Percentiles rank a stretch among this genome's conserved stretches.
Evolutionary conservation across 148 eudicot species (phyloP).

Genomic region (Euryodendron excelsum): DNA sequence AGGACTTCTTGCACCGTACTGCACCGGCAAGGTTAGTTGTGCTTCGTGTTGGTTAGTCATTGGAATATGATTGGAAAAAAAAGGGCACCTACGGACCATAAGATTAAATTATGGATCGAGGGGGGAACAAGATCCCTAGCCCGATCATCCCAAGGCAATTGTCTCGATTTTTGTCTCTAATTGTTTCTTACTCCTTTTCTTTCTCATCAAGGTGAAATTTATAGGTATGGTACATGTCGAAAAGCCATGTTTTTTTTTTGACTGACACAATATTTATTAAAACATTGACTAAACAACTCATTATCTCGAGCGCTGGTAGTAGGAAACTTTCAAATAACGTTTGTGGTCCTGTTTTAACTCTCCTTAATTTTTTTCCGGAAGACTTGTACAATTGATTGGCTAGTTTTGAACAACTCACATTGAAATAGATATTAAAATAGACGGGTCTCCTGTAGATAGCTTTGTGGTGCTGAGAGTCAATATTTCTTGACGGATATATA

Average conservation of each 20-base stretch:
- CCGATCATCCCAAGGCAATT: conserved; percentile 7
- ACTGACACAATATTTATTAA: not conserved
- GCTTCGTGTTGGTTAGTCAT: conserved; percentile 30
- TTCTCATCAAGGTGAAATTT: not conserved
- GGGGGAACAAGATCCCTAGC: conserved; percentile 25
- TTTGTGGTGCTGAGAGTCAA: no score
- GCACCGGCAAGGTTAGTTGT: conserved; percentile 38
- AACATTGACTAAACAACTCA: not conserved
- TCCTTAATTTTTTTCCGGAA: no score
- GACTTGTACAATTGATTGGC: not conserved
- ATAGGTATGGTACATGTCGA: not conserved
- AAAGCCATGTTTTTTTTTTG: not conserved
- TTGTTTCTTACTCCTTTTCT: not conserved
- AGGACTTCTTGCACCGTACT: conserved; percentile 30
- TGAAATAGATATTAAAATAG: not conserved
- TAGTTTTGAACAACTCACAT: not conserved
- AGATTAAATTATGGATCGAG: not conserved
- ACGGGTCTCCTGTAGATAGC: no score
- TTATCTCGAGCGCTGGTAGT: not conserved
- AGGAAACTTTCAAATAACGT: not conserved
- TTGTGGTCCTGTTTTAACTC: conserved; percentile 4
- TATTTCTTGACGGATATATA: no score
- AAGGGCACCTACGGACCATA: conserved; percentile 22
- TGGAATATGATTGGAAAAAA: no score
- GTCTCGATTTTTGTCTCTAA: conserved; percentile 16